Conservation (phyloP, 768 basidiomycete species). For the Polyporus arcularius region DNA sequence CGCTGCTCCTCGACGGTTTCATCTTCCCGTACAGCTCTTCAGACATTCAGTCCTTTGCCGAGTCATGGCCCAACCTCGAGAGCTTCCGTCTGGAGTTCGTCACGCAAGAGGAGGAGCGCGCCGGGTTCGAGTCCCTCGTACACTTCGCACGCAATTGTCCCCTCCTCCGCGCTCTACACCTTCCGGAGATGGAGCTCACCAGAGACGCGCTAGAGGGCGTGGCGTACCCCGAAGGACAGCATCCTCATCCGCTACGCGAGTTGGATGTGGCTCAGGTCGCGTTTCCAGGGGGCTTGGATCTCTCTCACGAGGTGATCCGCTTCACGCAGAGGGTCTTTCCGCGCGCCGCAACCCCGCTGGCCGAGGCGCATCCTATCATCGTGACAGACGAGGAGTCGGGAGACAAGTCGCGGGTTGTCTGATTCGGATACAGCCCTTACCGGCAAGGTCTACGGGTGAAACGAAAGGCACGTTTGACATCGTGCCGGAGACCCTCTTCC, state of each 20-base stretch:
- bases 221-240: neutral
- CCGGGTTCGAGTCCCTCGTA: neutral
- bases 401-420: too few species aligned
- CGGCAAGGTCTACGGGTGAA: too few species aligned
- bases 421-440: too few species aligned
- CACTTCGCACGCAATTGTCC: neutral
- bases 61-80: neutral
- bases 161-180: neutral
- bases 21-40: neutral
- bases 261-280: neutral
- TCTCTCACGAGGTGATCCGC: neutral
- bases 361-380: neutral
- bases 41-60: neutral
- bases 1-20: neutral
- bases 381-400: too few species aligned
- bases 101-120: neutral
- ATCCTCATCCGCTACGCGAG: neutral
- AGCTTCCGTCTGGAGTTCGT: neutral
- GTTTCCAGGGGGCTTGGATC: neutral
- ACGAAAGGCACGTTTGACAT: too few species aligned
- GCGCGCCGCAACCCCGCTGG: neutral
- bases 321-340: neutral
- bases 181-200: neutral
- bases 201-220: neutral
- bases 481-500: too few species aligned